Base-by-base conservation (phyloP, 164 flowering plant genomes). In the Akebia trifoliata region DNA sequence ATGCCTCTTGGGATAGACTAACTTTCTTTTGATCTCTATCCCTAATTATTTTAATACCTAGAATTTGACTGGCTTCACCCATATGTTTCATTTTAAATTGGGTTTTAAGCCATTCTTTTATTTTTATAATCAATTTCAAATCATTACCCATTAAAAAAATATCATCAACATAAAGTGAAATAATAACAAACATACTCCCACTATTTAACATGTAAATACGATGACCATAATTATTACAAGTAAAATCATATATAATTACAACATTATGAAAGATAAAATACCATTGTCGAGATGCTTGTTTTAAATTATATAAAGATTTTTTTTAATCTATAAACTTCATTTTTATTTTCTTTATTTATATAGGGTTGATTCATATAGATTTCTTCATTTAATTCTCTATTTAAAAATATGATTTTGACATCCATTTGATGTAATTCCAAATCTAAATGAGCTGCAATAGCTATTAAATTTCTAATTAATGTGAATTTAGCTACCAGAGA, bases 1-100 rank as follows among this genome's bases (percentile, higher is more conserved):
- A 29, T 11, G 34, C 5, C 29, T 49, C 20, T 49, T 49, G 35
- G 29, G 34, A 11, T 26, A 49, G 35, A 49, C 1, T 1, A 11
- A 49, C 9, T 25, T 25, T 46, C 12, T 21, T 49, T 14, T 28
- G 5, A 11, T 26, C 29, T 12, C 21, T 49, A 2, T 24, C 59
- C 26, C 36, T 54, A 4, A 15, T 22, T 34, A 54, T 54, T 37
- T 54, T 37, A 6, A 54, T 54, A 4, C 57, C 44, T 21, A 54
- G 22, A 2, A 55, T 55, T 26, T 38, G 39, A n/a, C 5, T 24
- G 1, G 35, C n/a, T 21, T 55, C 24, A 55, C 35, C 59, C 47
- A 55, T 38, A 10, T 46, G 29, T 46, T 46, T 43, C 50, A 46
- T 46, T 24, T 21, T 29, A 46, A 46, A 46, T 1, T 21, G 28